Percentiles rank a stretch among this genome's conserved stretches.
These are phyloP conservation scores for Saturnispora serradocipensis DNA, from an alignment of 805 yeast genomes.

Conservation along the genomic window DNA sequence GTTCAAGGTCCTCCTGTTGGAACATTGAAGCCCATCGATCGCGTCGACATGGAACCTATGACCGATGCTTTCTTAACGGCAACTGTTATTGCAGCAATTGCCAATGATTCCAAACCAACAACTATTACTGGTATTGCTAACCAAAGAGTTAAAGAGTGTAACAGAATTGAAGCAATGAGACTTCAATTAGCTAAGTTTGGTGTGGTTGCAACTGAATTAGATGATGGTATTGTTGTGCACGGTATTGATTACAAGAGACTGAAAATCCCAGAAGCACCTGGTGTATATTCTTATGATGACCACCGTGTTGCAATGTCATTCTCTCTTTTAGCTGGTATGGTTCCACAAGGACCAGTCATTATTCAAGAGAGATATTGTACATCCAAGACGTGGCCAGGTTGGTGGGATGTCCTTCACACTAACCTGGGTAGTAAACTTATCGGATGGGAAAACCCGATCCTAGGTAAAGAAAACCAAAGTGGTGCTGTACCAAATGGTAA, in stretches of 20 bases:
- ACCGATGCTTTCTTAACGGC: constrained; percentile 98
- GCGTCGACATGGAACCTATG: constrained; percentile 98
- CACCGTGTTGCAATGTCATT: constrained; percentile 98
- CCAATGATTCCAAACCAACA: constrained; percentile 52
- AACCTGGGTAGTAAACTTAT: constrained; percentile 54
- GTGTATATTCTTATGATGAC: constrained; percentile 80
- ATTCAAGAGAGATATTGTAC: constrained; percentile 87
- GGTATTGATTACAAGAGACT: constrained; percentile 52
- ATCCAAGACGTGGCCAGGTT: constrained; percentile 98
- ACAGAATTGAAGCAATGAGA: constrained; percentile 92
- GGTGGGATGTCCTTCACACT: constrained; percentile 92
- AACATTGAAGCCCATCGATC: constrained; percentile 53
- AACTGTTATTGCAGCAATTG: constrained; percentile 88
- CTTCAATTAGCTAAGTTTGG: constrained; percentile 84
- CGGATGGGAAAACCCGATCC: constrained; percentile 50
- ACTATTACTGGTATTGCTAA: constrained; percentile 93
- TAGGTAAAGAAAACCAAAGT: constrained; percentile 9
- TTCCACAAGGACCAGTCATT: constrained; percentile 42
- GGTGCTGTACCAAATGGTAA: constrained; percentile 30
- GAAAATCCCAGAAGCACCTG: constrained; percentile 47
- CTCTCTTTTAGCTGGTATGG: constrained; percentile 73
- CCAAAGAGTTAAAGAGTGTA: constrained; percentile 96
- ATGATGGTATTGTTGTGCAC: constrained; percentile 84
- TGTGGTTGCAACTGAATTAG: constrained; percentile 72
- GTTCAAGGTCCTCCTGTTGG: constrained; percentile 83